Base-by-base conservation (phyloP, 768 basidiomycete species). In the Pleurotus platypus region DNA sequence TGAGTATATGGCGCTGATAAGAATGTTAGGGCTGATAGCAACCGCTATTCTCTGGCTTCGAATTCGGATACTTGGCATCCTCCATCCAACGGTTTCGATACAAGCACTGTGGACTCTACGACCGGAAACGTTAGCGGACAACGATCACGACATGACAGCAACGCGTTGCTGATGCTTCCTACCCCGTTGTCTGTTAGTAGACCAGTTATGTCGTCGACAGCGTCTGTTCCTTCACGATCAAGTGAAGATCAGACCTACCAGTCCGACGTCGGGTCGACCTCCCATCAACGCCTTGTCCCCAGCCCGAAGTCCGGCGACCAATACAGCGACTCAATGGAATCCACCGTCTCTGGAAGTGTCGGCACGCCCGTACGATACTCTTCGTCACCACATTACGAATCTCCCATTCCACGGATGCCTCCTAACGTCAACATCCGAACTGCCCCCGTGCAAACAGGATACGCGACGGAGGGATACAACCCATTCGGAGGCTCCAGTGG, bases 31-130 rank as follows among this genome's bases (percentile, higher is more conserved):
- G 61, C 64, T 47, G 68, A 75, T 16, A 73, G 71, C 60, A 80
- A 82, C 60, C 80, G 93, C 18, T 87, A 90, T 65, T 95, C 93
- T 9, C 68, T 89, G 66, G 82, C 85, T 15, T 95, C 92, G 2
- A 86, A 85, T 45, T 84, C 86, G 51, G 92, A 94, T 61, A 78
- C 81, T n/a, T 84, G 83, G 58, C 79, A 81, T 59, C 75, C 82
- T 26, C 70, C 74, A 47, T 78, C 76, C n/a, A 72, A 76, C 53
- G 74, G 73, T 12, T 76, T 73, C 60, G 85, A 90, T 61, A 69
- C 77, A 9, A 86, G 81, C 61, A 89, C 88, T 2, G 62, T 82
- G 43, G 88, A 91, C 38, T 86, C 83, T 12, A 72, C 78, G 4
- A 75, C 69, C 37, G 75, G 75, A 57, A 71, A 65, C 43, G 30